phyloP scores from a whole-genome alignment of 176 grass and related monocot species.

The Zizania latifolia region DNA sequence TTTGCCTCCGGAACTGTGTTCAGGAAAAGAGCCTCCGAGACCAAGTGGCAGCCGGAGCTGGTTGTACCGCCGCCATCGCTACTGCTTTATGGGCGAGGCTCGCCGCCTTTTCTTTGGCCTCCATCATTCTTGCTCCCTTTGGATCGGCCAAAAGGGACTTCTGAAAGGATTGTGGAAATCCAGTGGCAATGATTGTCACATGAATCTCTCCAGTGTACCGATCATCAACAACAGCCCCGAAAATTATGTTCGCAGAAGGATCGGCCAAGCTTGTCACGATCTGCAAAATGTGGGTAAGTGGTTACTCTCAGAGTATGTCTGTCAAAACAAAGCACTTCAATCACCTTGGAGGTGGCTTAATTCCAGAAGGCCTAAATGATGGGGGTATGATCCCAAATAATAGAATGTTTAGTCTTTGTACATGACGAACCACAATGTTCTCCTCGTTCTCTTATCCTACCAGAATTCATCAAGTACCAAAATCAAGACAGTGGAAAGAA shows the following conservation, averaged over 20 bases:
- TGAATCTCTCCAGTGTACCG: conserved; percentile 84
- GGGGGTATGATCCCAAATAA: neutral
- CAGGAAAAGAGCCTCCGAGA: conserved; percentile 72
- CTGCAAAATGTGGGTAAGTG: conserved; percentile 29
- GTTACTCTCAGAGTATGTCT: neutral
- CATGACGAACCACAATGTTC: neutral
- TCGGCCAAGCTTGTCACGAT: conserved; percentile 93
- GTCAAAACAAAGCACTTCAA: neutral
- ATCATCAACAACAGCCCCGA: conserved; percentile 90
- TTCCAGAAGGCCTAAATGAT: neutral
- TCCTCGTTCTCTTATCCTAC: neutral
- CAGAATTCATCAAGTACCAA: neutral
- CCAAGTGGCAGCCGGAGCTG: conserved; percentile 28
- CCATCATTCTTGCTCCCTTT: conserved; percentile 44
- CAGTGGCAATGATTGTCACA: conserved; percentile 90
- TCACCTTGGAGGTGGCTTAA: neutral
- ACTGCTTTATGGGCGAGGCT: conserved; percentile 21
- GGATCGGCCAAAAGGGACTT: conserved; percentile 70
- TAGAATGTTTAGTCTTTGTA: neutral
- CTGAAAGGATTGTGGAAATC: conserved; percentile 91
- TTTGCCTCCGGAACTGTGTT: neutral
- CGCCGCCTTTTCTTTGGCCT: conserved; percentile 50
- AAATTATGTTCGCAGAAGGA: conserved; percentile 95
- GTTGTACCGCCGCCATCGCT: neutral
- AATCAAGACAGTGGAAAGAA: neutral